Base-by-base conservation (phyloP, 1,284 basidiomycete genomes). In the Fomitopsis pinicola region DNA sequence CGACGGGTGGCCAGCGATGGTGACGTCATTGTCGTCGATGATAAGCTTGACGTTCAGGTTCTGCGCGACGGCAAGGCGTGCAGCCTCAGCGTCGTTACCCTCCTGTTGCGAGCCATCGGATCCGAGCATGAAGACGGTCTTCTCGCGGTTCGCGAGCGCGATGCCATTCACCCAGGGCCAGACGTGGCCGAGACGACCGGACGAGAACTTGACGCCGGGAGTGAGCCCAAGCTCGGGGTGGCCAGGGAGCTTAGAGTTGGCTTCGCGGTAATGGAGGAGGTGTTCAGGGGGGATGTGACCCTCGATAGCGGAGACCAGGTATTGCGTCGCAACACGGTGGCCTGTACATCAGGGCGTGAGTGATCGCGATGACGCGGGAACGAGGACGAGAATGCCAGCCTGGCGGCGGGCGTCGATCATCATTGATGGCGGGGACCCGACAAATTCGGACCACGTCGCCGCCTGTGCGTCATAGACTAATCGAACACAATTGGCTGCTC, bases 71-170 rank as follows among this genome's bases (percentile, higher is more conserved):
- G 92, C 92, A 42, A 94, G 80, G 44, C 92, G 82, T 14, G 92
- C 92, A 36, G 92, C 92, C 73, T 94, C 92, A 3, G 92, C 92
- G 66, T 94, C 91, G 70, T 94, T 89, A 35, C 92, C 92, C 74
- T 94, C 92, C 74, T 94, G 92, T 72, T 94, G 92, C 10, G 91
- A 92, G 22, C 92, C 92, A 70, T 94, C 92, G 0, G 92, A 94
- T 6, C 92, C 92, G 22, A 94, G 81, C 70, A 88, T 84, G 76
- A 94, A 92, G 17, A 93, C 79, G 55, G 82, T 84, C 76, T 92
- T 91, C 67, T 86, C 84, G 42, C 80, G 81, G 77, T 94, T 85
- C 42, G 91, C 92, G 58, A 94, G 74, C 4, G 92, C 87, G 55
- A 94, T 80, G 70, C 92, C 92, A 71, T 93, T 94, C 60, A 93